Conservation (phyloP, 2,329 filamentous ascomycete species). For the Fusarium lateritium region DNA sequence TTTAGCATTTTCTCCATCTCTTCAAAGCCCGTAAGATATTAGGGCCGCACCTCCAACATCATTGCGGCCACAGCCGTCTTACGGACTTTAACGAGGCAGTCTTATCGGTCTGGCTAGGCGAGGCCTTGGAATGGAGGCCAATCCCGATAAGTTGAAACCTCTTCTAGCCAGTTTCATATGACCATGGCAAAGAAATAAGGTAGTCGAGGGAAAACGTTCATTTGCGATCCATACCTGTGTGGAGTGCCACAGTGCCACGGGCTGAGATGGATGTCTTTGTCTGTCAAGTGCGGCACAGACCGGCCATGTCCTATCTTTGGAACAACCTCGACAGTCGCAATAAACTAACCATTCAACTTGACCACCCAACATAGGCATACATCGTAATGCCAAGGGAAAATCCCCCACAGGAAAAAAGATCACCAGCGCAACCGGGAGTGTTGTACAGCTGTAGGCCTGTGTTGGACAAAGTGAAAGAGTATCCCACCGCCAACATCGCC, state of each 20-base stretch:
- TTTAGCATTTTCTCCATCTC: no score
- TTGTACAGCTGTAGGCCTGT: neutral
- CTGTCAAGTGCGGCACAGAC: conserved; percentile 4
- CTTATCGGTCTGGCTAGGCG: no score
- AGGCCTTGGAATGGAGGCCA: no score
- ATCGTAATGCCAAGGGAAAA: neutral
- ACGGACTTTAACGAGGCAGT: no score
- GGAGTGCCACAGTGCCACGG: neutral
- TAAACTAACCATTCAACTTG: neutral
- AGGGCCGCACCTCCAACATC: no score
- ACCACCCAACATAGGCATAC: neutral
- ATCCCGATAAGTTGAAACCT: no score
- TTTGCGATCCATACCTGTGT: neutral
- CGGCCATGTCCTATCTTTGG: conserved; percentile 1
- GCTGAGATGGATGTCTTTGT: conserved; percentile 14
- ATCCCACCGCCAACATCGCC: conserved; percentile 9
- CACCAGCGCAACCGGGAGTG: neutral
- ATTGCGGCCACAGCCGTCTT: no score
- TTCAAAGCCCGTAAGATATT: no score
- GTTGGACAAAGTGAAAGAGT: conserved; percentile 15
- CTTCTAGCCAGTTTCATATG: neutral
- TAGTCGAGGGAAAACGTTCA: no score
- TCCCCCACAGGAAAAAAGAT: conserved; percentile 5
- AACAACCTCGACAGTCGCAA: neutral
- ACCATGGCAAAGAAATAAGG: neutral